Base-by-base conservation (phyloP, 345 rosid genomes). In the Raphanus raphanistrum region DNA sequence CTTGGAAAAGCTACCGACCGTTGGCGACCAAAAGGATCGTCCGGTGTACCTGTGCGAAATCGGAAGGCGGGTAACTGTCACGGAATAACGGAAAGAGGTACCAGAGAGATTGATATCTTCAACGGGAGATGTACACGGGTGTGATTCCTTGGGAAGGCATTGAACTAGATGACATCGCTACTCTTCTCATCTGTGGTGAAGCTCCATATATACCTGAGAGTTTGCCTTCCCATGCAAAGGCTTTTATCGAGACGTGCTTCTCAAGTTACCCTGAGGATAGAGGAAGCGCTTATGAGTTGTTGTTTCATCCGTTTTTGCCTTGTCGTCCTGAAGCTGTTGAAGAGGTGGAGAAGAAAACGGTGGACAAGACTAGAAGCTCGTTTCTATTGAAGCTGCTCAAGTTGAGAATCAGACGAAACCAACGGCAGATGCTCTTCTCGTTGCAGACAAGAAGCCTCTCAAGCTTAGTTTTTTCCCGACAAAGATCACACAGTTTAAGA, bases 231-330 rank as follows among this genome's bases (percentile, higher is more conserved):
- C 16, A 59, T 27, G 63, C 63, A 5, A 59, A 8, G 63, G 33
- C 12, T 6, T 59, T 59, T 59, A 59, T 59, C 7, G 8, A 59
- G 5, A 59, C 16, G 8, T 59, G 63, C 27, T 27, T 59, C 63
- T 11, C 63, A 5, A 59, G 33, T 15, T 2, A 26, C 1, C 63
- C 63, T 59, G 63, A 11, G 63, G 15, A 59, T 15, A 59, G 63
- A 27, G 63, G 63, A 27, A 59, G 63, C 63, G 63, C 63, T 3
- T 59, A 1, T 59, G 63, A 59, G 63, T 59, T 59, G 63, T 4
- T 59, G 63, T 26, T 4, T 59, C 63, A 59, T 59, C 63, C 8
- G 8, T 59, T 59, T 2, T 12, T 59, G 63, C 63, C 7, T n/a
- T n/a, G n/a, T 59, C 33, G 33, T 27, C 16, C 6, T 1, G 15